phyloP scores from a whole-genome alignment of 768 basidiomycete genomes.

The Kwoniella europaea region DNA sequence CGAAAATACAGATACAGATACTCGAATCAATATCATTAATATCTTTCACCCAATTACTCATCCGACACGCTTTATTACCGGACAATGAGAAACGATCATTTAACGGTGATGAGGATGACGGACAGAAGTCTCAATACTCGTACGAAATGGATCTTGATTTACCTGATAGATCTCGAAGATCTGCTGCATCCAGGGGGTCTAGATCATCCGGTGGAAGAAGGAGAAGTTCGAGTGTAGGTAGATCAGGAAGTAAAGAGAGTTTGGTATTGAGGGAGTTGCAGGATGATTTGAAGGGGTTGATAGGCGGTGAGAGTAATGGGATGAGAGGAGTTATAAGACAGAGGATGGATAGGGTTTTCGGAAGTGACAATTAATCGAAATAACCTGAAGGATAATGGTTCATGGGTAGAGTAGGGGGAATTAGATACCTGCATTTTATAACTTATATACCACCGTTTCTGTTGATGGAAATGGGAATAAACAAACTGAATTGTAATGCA shows the following conservation, averaged over 20 bases:
- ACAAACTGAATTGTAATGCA: not conserved
- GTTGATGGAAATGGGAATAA: too few relatives aligned
- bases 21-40: constrained; percentile 20
- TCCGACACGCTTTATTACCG: constrained; percentile 21
- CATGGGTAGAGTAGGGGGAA: too few relatives aligned
- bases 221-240: not conserved
- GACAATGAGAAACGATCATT: constrained; percentile 6
- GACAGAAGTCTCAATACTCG: too few relatives aligned
- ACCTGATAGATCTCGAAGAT: not conserved
- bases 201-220: not conserved
- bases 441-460: too few relatives aligned
- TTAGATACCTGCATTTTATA: too few relatives aligned
- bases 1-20: constrained; percentile 4
- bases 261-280: constrained; percentile 25
- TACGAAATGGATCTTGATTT: constrained; percentile 20
- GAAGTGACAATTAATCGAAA: not conserved
- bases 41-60: constrained; percentile 23
- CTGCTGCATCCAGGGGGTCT: too few relatives aligned
- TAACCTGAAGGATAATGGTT: too few relatives aligned
- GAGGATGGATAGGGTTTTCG: constrained; percentile 18
- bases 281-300: constrained; percentile 18
- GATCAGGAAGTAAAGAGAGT: constrained; percentile 5
- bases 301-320: constrained; percentile 12
- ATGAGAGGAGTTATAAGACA: constrained; percentile 13
- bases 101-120: constrained; percentile 13